Percentiles rank a stretch among this genome's conserved stretches.
Evolutionary conservation across 257 asterid genomes (phyloP).

Genomic region (Solanum habrochaites): DNA sequence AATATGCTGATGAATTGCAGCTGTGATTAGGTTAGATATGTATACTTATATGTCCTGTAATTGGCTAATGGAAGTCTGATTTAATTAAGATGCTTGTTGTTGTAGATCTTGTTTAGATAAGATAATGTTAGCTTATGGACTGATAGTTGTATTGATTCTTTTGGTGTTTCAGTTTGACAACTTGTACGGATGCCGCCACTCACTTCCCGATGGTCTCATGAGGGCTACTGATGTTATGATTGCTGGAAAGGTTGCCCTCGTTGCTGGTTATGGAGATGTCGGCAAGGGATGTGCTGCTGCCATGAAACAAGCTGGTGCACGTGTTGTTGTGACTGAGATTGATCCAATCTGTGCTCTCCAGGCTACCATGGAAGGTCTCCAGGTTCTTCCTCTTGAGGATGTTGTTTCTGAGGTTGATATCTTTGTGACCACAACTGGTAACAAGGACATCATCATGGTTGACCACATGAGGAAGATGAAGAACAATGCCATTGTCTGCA

Average conservation of each 20-base stretch:
- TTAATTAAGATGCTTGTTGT: neutral
- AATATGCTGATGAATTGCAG: neutral
- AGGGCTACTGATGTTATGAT: slow-evolving; percentile 62
- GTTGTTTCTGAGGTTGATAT: slow-evolving; percentile 43
- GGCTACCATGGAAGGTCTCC: slow-evolving; percentile 56
- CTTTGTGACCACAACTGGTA: slow-evolving; percentile 62
- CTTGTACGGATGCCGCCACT: slow-evolving; percentile 65
- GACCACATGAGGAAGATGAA: slow-evolving; percentile 57
- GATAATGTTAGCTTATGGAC: neutral
- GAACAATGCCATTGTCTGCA: slow-evolving; percentile 54
- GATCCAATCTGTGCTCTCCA: slow-evolving; percentile 63
- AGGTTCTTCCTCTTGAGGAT: slow-evolving; percentile 43
- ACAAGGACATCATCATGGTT: slow-evolving; percentile 58
- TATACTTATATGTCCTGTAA: neutral
- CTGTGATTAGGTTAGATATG: neutral
- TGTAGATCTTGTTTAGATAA: neutral
- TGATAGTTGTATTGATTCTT: neutral
- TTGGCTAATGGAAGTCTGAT: neutral
- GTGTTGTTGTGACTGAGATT: slow-evolving; percentile 49
- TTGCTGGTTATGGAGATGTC: slow-evolving; percentile 47
- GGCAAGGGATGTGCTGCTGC: slow-evolving; percentile 64
- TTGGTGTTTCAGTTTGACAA: slow-evolving; percentile 34
- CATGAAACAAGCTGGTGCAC: slow-evolving; percentile 50
- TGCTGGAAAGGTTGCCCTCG: slow-evolving; percentile 49
- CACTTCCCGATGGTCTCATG: slow-evolving; percentile 56